Evolutionary conservation across 2,329 filamentous ascomycete species (phyloP), one percentile per base, ranked within the genome.

Genomic region (Ceratocystis diversiconidia): DNA sequence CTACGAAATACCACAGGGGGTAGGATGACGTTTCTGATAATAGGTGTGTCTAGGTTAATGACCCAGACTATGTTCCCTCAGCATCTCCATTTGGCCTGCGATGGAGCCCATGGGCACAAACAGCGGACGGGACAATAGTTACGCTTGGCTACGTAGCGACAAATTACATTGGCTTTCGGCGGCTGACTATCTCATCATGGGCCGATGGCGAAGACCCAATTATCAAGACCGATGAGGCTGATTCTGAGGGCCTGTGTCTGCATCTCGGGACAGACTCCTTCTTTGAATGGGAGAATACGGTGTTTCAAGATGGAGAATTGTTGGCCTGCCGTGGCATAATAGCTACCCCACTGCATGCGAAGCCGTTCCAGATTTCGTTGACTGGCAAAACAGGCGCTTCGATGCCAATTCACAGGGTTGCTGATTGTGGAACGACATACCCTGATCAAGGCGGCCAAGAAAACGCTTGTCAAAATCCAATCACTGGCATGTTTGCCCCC

Each of bases 81-180:
- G 76, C 75, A 5, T 81, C 79, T 3, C 77, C 78, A 0, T 83
- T 80, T 66, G 77, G 78, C 2, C 70, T 85, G 2, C 78, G 74
- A 69, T 85, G 80, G 79, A 80, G 80, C 32, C 80, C 82, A 0
- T 85, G 82, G 82, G 67, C 78, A 1, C 70, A 73, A 1, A 32
- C 10, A 1, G 28, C 32, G 2, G 22, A 46, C 30, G 43, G 57
- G 2, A 57, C 60, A 22, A 76, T 74, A 0, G 77, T 78, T 19
- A 75, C 80, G 0, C 66, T 85, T 2, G 79, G 80, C 0, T 83
- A 82, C 68, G 71, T 81, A 8, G 73, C 79, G 1, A 75, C 74
- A 44, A 79, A 81, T 68, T 78, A 83, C 66, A 76, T 84, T 57
- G 82, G 82, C 0, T 85, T 85, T 69, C 77, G 81, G 19, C 75